These are phyloP conservation scores for Pseudocercospora fuligena DNA, from an alignment of 2,329 filamentous ascomycete species.

Conservation along the genomic window DNA sequence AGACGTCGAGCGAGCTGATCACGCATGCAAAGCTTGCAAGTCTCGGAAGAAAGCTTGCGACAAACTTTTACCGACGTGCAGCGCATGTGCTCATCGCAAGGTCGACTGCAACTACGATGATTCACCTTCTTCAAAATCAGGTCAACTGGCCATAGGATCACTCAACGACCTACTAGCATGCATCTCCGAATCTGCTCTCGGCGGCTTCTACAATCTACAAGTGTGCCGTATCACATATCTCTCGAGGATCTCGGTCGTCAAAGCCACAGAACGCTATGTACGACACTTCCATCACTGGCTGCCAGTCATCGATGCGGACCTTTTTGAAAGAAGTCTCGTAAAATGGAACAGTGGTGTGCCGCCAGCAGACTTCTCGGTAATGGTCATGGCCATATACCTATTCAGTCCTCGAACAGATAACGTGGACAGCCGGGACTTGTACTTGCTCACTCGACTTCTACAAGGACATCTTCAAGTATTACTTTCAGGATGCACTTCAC, in stretches of 20 bases:
- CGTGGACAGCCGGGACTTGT: not conserved
- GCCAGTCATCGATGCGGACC: not conserved
- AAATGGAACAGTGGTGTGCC: not conserved
- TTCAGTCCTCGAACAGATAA: not conserved
- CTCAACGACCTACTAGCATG: not conserved
- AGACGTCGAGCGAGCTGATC: not conserved
- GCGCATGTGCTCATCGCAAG: not conserved
- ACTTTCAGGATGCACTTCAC: not conserved
- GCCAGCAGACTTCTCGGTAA: not conserved
- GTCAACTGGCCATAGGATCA: not conserved
- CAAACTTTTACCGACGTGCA: not conserved
- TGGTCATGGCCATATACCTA: not conserved
- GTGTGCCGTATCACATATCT: constrained; percentile 4
- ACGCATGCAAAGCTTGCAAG: constrained; percentile 4
- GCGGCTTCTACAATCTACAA: constrained; percentile 1
- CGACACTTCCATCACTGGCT: not conserved
- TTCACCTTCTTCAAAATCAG: not conserved
- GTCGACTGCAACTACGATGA: constrained; percentile 2
- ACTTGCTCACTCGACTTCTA: not conserved
- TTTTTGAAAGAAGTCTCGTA: not conserved
- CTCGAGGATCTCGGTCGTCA: not conserved
- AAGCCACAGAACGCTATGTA: not conserved
- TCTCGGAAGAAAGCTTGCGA: constrained; percentile 3
- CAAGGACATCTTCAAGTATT: not conserved
- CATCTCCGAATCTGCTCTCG: not conserved